These are phyloP conservation scores for Artemisia argyi DNA, from an alignment of 129 eudicot genomes.

Conservation along the genomic window DNA sequence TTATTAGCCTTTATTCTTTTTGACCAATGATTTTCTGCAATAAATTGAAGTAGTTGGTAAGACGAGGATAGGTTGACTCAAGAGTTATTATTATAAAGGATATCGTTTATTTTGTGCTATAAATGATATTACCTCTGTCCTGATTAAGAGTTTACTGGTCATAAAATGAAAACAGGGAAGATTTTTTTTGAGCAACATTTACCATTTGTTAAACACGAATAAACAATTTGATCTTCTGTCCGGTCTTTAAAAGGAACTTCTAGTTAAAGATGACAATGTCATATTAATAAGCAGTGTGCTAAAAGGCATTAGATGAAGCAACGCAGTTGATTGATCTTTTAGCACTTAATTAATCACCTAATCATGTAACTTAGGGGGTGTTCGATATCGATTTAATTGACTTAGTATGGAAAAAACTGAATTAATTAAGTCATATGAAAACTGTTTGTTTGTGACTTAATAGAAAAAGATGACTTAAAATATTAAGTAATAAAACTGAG, in stretches of 20 bases:
- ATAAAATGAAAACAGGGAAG: conserved; percentile 8
- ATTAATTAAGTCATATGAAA: no score
- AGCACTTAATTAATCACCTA: neutral
- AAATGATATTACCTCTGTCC: neutral
- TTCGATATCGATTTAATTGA: no score
- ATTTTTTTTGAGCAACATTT: conserved; percentile 12
- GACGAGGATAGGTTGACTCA: conserved; percentile 19
- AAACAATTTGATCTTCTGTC: neutral
- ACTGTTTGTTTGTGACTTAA: no score
- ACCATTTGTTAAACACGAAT: conserved; percentile 8
- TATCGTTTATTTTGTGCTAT: neutral
- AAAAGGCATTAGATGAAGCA: neutral
- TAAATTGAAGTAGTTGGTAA: conserved; percentile 33
- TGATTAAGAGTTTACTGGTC: conserved; percentile 4
- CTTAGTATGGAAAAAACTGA: no score
- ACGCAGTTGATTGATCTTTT: neutral
- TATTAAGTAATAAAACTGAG: no score
- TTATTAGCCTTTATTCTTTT: conserved; percentile 22
- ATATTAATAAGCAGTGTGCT: neutral
- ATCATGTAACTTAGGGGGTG: no score
- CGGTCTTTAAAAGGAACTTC: neutral
- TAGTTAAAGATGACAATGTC: neutral
- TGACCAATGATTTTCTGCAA: conserved; percentile 30
- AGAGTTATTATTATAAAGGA: conserved; percentile 16
- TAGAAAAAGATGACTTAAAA: no score